These are phyloP conservation scores for Cytospora paraplurivora DNA, from an alignment of 2,329 filamentous ascomycete genomes.

Conservation along the genomic window DNA sequence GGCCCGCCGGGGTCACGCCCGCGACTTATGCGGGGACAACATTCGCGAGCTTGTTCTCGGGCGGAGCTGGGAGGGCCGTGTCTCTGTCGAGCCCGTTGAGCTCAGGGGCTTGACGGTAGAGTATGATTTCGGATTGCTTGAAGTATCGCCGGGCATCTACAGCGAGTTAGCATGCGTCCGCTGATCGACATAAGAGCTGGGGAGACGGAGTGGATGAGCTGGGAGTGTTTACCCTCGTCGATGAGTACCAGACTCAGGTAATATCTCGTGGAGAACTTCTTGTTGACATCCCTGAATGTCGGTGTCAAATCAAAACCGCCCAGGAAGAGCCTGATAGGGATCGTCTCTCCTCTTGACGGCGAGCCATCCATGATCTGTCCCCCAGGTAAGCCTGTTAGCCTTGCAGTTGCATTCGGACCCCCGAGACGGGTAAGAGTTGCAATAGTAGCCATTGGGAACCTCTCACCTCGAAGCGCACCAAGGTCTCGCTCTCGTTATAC, in stretches of 20 bases:
- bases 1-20: not conserved
- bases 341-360: conserved; percentile 91
- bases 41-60: conserved; percentile 43
- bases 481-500: conserved; percentile 98
- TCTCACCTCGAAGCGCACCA: conserved; percentile 89
- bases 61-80: conserved; percentile 43
- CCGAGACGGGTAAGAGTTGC: not conserved
- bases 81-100: conserved; percentile 47
- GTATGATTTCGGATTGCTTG: conserved; percentile 97
- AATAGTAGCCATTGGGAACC: conserved; percentile 21
- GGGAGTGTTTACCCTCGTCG: conserved; percentile 71
- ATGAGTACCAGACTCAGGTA: conserved; percentile 96
- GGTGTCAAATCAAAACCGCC: conserved; percentile 97
- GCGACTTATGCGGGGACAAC: not conserved
- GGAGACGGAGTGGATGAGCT: not conserved
- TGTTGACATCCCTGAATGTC: conserved; percentile 99
- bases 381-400: not conserved
- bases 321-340: conserved; percentile 94
- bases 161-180: conserved; percentile 30
- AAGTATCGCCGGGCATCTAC: conserved; percentile 94
- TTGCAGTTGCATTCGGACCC: too few species aligned
- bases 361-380: conserved; percentile 95
- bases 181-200: not conserved
- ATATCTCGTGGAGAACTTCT: conserved; percentile 98
- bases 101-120: conserved; percentile 80